A percentile compares a stretch with the other conserved stretches of the same genome.
Evolutionary conservation across 2,329 filamentous ascomycete genomes (phyloP).

Genomic region (Cytospora piceicola): DNA sequence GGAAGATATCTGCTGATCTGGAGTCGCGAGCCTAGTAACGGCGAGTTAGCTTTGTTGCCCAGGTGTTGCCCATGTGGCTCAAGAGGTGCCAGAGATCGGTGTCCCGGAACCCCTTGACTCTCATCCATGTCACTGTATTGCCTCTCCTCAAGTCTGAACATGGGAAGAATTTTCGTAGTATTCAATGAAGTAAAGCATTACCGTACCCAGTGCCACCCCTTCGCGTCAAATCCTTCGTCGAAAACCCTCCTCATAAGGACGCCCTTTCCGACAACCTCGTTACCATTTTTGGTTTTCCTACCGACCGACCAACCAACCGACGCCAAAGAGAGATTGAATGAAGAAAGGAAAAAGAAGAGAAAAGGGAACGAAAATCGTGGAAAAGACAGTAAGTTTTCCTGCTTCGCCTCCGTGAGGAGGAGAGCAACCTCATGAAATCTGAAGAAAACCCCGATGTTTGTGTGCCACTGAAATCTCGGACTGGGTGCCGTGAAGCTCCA

Average conservation of each 20-base stretch:
- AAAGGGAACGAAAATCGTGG: no score
- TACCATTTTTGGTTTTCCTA: not conserved
- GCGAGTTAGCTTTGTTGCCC: not conserved
- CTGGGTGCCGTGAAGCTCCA: slow-evolving; percentile 29
- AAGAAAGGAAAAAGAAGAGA: not conserved
- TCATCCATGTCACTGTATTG: not conserved
- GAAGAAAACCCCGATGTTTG: slow-evolving; percentile 10
- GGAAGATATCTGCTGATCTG: slow-evolving; percentile 1
- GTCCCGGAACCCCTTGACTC: not conserved
- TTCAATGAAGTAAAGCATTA: slow-evolving; percentile 21
- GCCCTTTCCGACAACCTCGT: slow-evolving; percentile 20
- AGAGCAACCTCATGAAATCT: slow-evolving; percentile 21
- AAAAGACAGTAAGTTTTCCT: slow-evolving; percentile 24
- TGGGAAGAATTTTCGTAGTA: not conserved
- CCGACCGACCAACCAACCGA: not conserved
- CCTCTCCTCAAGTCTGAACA: not conserved
- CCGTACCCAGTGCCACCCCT: slow-evolving; percentile 14
- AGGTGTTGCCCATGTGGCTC: not conserved
- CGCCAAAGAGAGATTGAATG: slow-evolving; percentile 8
- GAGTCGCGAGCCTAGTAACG: not conserved
- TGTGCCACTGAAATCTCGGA: slow-evolving; percentile 13
- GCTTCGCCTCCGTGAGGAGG: slow-evolving; percentile 27
- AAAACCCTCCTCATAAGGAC: not conserved
- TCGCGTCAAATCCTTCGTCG: not conserved
- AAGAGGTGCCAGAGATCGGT: not conserved